A percentile compares a stretch with the other conserved stretches of the same genome.
These are phyloP conservation scores for Zychaea mexicana DNA, from an alignment of 371 early-diverging fungal genomes.

Conservation along the genomic window DNA sequence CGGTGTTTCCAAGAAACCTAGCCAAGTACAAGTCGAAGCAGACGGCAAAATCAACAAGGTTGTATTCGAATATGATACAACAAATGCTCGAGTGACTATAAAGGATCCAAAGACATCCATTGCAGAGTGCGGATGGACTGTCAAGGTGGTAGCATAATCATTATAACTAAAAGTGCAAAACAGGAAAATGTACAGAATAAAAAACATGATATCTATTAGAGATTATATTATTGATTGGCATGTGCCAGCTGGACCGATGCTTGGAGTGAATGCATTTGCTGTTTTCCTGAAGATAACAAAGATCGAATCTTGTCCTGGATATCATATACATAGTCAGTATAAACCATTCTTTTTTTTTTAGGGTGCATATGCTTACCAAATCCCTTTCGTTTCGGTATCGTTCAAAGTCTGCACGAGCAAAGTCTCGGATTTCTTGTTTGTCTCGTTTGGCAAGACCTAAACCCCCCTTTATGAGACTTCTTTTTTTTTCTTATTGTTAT, in stretches of 20 bases:
- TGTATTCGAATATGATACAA: conserved; percentile 22
- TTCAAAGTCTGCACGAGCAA: conserved; percentile 68
- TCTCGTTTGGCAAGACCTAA: conserved; percentile 49
- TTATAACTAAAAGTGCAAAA: too few relatives aligned
- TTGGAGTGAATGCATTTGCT: conserved; percentile 63
- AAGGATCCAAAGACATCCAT: conserved; percentile 72
- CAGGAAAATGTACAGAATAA: not conserved
- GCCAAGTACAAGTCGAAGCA: conserved; percentile 17
- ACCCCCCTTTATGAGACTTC: not conserved
- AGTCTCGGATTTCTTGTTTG: conserved; percentile 54
- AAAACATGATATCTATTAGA: not conserved
- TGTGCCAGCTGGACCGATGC: conserved; percentile 50
- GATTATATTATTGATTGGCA: conserved; percentile 3
- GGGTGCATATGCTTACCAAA: conserved; percentile 36
- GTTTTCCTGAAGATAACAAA: conserved; percentile 57
- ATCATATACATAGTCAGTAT: not conserved
- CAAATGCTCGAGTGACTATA: conserved; percentile 45
- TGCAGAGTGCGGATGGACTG: conserved; percentile 60
- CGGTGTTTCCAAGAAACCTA: conserved; percentile 25
- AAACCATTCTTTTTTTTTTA: not conserved
- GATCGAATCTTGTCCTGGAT: conserved; percentile 57
- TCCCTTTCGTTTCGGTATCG: conserved; percentile 57
- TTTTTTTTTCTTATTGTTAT: not conserved
- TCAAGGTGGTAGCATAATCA: not conserved
- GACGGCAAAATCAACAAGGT: conserved; percentile 9